Evolutionary conservation across 371 early-diverging fungal genomes (phyloP).

Genomic region (Entomophthora muscae): DNA sequence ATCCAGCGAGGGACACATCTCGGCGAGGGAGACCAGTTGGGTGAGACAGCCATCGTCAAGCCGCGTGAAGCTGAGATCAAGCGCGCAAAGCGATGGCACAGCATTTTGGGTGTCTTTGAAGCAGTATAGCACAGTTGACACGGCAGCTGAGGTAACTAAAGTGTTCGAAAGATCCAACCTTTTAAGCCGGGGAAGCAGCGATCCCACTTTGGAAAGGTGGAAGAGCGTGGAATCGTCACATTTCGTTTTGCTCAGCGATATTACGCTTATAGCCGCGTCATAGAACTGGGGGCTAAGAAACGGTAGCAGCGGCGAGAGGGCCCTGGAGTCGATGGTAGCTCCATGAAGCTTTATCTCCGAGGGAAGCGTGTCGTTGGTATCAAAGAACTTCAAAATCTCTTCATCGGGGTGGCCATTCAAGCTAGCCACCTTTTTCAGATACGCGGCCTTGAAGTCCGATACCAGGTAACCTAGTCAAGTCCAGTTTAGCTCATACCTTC

Average conservation of each 20-base stretch:
- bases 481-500: too few relatives aligned
- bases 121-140: not conserved
- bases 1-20: not conserved
- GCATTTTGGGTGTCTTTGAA: not conserved
- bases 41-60: not conserved
- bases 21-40: not conserved
- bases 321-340: not conserved
- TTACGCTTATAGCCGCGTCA: not conserved
- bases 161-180: not conserved
- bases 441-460: not conserved
- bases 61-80: not conserved
- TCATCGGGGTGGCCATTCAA: not conserved
- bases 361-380: not conserved
- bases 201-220: not conserved
- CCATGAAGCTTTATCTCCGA: not conserved
- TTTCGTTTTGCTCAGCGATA: not conserved
- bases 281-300: not conserved
- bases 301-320: not conserved
- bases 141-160: not conserved
- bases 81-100: not conserved
- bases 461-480: not conserved
- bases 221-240: not conserved
- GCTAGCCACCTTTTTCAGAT: not conserved
- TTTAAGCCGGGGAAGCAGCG: not conserved
- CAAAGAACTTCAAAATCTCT: not conserved